phyloP scores from a whole-genome alignment of 164 flowering plant genomes.

The Chloranthus sessilifolius region DNA sequence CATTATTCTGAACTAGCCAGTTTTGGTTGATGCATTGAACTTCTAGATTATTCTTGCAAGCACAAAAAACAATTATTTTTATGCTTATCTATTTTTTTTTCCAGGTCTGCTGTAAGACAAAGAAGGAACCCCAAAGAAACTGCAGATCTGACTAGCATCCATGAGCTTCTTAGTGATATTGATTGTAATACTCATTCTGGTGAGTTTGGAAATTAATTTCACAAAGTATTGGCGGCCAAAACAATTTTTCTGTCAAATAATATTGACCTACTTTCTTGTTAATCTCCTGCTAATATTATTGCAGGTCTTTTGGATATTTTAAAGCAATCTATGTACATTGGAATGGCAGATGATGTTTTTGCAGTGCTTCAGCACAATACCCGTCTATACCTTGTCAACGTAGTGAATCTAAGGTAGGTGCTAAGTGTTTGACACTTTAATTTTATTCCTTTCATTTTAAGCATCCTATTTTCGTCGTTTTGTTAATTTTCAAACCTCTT shows the following conservation, averaged over 20 bases:
- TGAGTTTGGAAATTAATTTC: conserved; percentile 15
- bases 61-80: no score
- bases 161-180: conserved; percentile 70
- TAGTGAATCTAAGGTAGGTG: conserved; percentile 74
- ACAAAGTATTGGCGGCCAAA: no score
- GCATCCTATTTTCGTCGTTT: no score
- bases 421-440: background rate
- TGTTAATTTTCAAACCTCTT: no score
- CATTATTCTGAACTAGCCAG: no score
- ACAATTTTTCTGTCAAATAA: background rate
- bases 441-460: background rate
- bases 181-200: conserved; percentile 71
- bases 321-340: conserved; percentile 71
- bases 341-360: conserved; percentile 92
- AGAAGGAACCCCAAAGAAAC: conserved; percentile 91
- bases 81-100: no score
- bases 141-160: conserved; percentile 86
- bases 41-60: no score
- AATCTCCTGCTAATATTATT: conserved; percentile 6
- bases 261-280: background rate
- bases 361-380: conserved; percentile 90
- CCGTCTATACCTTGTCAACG: conserved; percentile 81
- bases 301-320: conserved; percentile 78
- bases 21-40: no score
- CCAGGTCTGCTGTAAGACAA: conserved; percentile 73